Conservation (phyloP, 2,329 filamentous ascomycete species). For the Hymenoscyphus fructigenus region DNA sequence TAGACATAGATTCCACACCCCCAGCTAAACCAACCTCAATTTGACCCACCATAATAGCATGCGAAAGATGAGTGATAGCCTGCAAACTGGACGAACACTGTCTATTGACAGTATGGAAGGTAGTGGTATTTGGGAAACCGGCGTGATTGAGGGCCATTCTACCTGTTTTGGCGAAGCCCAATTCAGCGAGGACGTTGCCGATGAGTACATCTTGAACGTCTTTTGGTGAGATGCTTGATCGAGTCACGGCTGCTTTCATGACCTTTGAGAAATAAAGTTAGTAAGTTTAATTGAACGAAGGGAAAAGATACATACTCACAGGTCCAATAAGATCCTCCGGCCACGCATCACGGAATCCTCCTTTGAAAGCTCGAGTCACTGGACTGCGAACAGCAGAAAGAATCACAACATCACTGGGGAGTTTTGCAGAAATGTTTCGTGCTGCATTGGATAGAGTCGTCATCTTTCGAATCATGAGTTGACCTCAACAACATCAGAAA, state of each 20-base stretch:
- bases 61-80: slow-evolving; percentile 61
- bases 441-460: slow-evolving; percentile 18
- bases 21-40: slow-evolving; percentile 62
- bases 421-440: slow-evolving; percentile 42
- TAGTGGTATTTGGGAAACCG: slow-evolving; percentile 57
- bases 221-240: slow-evolving; percentile 59
- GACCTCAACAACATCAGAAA: not conserved
- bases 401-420: slow-evolving; percentile 63
- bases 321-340: slow-evolving; percentile 64
- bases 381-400: slow-evolving; percentile 66
- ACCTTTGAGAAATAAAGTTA: slow-evolving; percentile 16
- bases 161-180: slow-evolving; percentile 66
- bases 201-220: slow-evolving; percentile 64
- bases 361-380: slow-evolving; percentile 65
- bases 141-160: slow-evolving; percentile 66
- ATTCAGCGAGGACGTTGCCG: slow-evolving; percentile 64
- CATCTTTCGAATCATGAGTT: slow-evolving; percentile 6
- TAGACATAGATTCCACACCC: slow-evolving; percentile 71
- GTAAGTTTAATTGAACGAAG: not conserved
- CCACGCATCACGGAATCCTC: slow-evolving; percentile 64
- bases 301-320: slow-evolving; percentile 26
- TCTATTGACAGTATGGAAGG: slow-evolving; percentile 66
- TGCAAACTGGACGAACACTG: slow-evolving; percentile 64
- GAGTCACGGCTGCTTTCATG: slow-evolving; percentile 53
- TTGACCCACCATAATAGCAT: slow-evolving; percentile 59